These are phyloP conservation scores for Amaranthus palmeri DNA, from an alignment of 148 eudicot species.

Conservation along the genomic window DNA sequence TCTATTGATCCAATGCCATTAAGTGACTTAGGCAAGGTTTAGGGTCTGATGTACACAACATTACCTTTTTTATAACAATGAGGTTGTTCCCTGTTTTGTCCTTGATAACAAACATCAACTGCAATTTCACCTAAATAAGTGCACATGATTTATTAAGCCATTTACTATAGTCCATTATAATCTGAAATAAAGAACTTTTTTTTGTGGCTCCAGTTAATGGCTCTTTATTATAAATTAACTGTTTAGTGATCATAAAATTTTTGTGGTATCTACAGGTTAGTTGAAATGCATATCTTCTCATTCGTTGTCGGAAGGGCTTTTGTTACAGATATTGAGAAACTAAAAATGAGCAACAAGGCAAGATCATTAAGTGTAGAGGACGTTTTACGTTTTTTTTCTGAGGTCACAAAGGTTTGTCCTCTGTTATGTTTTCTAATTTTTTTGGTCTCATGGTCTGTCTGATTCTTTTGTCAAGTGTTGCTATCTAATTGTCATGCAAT, in stretches of 20 bases:
- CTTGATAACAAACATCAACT: no score
- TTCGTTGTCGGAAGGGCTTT: slow-evolving; percentile 99
- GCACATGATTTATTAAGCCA: no score
- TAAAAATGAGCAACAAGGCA: slow-evolving; percentile 79
- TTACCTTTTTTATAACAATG: no score
- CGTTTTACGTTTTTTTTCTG: slow-evolving; percentile 72
- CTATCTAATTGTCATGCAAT: slow-evolving; percentile 7
- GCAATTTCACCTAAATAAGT: no score
- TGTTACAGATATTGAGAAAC: slow-evolving; percentile 95
- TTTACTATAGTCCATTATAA: no score
- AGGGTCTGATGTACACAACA: no score
- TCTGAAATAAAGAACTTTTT: background rate
- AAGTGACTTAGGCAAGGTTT: no score
- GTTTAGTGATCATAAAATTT: slow-evolving; percentile 21
- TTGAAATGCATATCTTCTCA: slow-evolving; percentile 96
- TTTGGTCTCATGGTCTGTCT: slow-evolving; percentile 10
- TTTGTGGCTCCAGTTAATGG: background rate
- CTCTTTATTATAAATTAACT: background rate
- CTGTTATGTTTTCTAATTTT: background rate
- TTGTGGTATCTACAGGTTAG: slow-evolving; percentile 65
- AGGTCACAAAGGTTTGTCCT: slow-evolving; percentile 62
- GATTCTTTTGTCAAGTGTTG: background rate
- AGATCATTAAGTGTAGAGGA: slow-evolving; percentile 74
- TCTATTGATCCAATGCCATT: no score
- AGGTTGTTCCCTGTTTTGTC: no score